phyloP scores from a whole-genome alignment of 2,329 filamentous ascomycete species.

The Coniochaeta hoffmannii region DNA sequence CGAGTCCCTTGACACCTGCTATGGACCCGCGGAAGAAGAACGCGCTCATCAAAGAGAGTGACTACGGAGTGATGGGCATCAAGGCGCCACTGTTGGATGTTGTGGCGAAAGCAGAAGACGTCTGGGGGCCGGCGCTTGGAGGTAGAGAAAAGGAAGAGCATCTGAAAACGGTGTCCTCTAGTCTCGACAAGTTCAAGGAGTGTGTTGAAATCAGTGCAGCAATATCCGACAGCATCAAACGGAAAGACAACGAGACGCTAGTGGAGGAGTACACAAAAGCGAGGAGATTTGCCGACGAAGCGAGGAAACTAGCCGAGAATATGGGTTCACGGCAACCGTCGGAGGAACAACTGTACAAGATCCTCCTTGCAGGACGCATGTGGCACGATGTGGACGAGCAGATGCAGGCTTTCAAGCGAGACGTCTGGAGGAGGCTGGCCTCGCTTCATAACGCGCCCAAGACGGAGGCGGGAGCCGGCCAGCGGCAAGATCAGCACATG shows the following conservation, averaged over 20 bases:
- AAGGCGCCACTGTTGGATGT: constrained; percentile 83
- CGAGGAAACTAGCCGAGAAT: constrained; percentile 57
- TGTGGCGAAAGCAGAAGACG: constrained; percentile 88
- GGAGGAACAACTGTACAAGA: constrained; percentile 76
- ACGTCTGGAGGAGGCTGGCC: constrained; percentile 77
- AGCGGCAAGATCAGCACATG: constrained; percentile 77
- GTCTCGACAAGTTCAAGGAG: constrained; percentile 71
- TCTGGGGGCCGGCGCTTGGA: constrained; percentile 91
- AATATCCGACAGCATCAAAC: constrained; percentile 77
- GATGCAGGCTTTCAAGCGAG: constrained; percentile 77
- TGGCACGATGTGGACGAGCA: constrained; percentile 92
- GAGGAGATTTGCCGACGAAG: constrained; percentile 73
- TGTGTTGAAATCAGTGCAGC: constrained; percentile 74
- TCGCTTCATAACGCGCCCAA: constrained; percentile 54
- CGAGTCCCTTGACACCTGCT: constrained; percentile 27
- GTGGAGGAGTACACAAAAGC: constrained; percentile 82
- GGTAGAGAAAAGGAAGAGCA: constrained; percentile 87
- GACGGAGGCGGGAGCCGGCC: constrained; percentile 36
- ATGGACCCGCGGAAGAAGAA: constrained; percentile 70
- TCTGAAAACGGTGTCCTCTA: constrained; percentile 67
- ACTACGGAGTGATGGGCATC: constrained; percentile 83
- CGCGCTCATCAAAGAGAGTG: constrained; percentile 84
- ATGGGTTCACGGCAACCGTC: constrained; percentile 50
- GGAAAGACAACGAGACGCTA: constrained; percentile 81
- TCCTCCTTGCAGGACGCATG: constrained; percentile 85